Evolutionary conservation across 352 stramenopile genomes (phyloP).

Genomic region (Phytophthora citrophthora): DNA sequence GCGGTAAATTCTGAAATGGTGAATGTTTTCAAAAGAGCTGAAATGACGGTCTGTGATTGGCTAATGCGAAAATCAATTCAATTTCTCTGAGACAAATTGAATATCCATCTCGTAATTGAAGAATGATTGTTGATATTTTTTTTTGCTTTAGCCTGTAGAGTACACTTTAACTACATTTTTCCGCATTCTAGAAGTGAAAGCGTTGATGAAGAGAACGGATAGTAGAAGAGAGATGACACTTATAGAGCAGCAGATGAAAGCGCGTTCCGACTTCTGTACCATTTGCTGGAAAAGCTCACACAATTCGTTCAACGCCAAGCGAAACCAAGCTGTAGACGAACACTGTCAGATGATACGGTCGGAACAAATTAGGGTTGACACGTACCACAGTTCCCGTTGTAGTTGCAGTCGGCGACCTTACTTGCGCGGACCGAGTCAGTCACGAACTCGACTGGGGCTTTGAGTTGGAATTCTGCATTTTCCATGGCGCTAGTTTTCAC

Average conservation of each 20-base stretch:
- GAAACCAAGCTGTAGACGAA: constrained; percentile 56
- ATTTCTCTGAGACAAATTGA: not conserved
- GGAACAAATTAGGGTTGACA: not conserved
- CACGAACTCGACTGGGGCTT: constrained; percentile 63
- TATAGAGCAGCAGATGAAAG: constrained; percentile 36
- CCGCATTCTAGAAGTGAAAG: constrained; percentile 55
- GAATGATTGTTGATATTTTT: constrained; percentile 7
- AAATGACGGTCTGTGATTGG: not conserved
- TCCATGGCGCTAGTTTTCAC: constrained; percentile 56
- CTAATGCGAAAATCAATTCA: not conserved
- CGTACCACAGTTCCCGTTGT: constrained; percentile 63
- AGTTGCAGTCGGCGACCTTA: constrained; percentile 69
- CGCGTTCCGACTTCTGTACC: constrained; percentile 44
- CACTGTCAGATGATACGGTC: constrained; percentile 15
- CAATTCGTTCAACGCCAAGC: constrained; percentile 45
- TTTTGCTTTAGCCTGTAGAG: constrained; percentile 17
- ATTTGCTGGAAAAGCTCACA: constrained; percentile 57
- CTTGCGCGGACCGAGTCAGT: constrained; percentile 52
- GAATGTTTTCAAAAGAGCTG: not conserved
- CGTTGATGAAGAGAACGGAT: constrained; percentile 38
- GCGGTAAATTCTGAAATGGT: constrained; percentile 17
- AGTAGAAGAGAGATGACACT: constrained; percentile 38
- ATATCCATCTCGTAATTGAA: not conserved
- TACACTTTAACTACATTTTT: constrained; percentile 70
- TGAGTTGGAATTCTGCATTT: constrained; percentile 61